These are phyloP conservation scores for Trichoderma afroharzianum DNA, from an alignment of 2,329 filamentous ascomycete genomes.

Conservation along the genomic window DNA sequence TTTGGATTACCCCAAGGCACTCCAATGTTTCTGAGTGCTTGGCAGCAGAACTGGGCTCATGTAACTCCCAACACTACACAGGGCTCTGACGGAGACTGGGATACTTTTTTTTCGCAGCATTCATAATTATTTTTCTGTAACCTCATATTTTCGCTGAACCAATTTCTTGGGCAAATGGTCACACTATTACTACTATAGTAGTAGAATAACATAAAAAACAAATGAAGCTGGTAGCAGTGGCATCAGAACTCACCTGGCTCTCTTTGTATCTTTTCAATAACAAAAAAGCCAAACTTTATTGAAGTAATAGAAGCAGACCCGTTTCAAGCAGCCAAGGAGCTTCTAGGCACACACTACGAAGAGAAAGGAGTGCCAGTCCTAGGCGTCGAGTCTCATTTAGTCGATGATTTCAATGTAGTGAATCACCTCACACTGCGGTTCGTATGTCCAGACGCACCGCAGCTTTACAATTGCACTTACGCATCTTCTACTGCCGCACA, in stretches of 20 bases:
- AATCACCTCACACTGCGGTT: conserved; percentile 20
- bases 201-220: no score
- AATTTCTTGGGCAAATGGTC: no score
- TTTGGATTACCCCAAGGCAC: not conserved
- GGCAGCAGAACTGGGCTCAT: not conserved
- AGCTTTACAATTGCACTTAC: conserved; percentile 18
- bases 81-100: not conserved
- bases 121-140: not conserved
- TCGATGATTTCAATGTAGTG: conserved; percentile 21
- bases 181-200: no score
- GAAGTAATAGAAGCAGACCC: conserved; percentile 20
- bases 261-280: conserved; percentile 16
- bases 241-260: conserved; percentile 22
- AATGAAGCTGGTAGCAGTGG: conserved; percentile 2
- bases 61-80: not conserved
- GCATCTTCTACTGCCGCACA: conserved; percentile 5
- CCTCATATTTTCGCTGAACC: not conserved
- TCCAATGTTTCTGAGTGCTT: not conserved
- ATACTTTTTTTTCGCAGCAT: not conserved
- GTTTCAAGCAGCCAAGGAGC: conserved; percentile 22
- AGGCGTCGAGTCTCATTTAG: conserved; percentile 18
- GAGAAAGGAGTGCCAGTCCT: conserved; percentile 12
- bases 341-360: conserved; percentile 22
- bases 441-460: conserved; percentile 17
- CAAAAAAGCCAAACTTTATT: conserved; percentile 24